Percentiles rank a stretch among this genome's conserved stretches.
These are phyloP conservation scores for Amanita inopinata DNA, from an alignment of 768 basidiomycete species.

Conservation along the genomic window DNA sequence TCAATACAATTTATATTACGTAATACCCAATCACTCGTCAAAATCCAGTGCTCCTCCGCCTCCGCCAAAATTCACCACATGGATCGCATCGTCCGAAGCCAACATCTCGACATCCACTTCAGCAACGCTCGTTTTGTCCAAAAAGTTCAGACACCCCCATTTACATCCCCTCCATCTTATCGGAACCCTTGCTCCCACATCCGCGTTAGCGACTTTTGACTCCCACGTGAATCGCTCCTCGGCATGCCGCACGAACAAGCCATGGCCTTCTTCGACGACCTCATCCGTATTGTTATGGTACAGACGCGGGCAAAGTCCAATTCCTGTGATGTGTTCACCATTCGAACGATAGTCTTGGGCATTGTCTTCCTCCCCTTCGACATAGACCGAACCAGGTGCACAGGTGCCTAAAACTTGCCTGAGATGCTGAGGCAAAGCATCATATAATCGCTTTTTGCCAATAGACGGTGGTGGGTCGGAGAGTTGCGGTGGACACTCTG, in stretches of 20 bases:
- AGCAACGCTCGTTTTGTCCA: conserved; percentile 20
- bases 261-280: background rate
- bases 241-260: conserved; percentile 43
- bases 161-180: conserved; percentile 62
- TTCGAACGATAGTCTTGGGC: conserved; percentile 8
- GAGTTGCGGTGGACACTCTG: background rate
- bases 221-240: conserved; percentile 67
- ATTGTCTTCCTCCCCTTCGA: conserved; percentile 13
- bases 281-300: conserved; percentile 21
- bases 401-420: conserved; percentile 24
- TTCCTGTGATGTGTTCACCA: conserved; percentile 23
- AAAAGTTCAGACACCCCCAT: conserved; percentile 52
- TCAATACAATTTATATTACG: background rate
- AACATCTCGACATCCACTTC: background rate
- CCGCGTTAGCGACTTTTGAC: conserved; percentile 35
- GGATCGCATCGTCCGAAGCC: conserved; percentile 13
- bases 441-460: background rate
- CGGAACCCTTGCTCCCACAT: conserved; percentile 46
- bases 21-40: conserved; percentile 2
- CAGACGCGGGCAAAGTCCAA: conserved; percentile 42
- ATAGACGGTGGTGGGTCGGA: background rate
- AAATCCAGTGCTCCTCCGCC: background rate
- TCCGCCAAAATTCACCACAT: background rate
- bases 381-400: conserved; percentile 28
- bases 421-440: conserved; percentile 21